These are phyloP conservation scores for Amphicarpaea edgeworthii DNA, from an alignment of 306 rosid species.

Conservation along the genomic window DNA sequence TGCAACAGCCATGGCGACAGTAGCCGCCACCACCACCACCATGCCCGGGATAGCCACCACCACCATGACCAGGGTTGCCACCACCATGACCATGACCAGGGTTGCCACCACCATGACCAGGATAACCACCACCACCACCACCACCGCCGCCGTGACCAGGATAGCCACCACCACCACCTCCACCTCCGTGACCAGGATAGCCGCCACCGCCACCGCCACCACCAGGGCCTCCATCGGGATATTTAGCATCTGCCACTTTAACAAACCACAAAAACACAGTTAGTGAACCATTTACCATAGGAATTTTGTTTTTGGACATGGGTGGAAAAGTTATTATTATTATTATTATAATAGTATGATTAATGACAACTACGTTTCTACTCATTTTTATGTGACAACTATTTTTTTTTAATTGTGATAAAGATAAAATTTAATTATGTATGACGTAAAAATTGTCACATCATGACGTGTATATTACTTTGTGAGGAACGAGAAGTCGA, in stretches of 20 bases:
- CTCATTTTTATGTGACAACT: too few species aligned
- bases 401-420: too few species aligned
- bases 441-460: too few species aligned
- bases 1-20: slow-evolving; percentile 61
- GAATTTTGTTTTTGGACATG: background rate
- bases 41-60: slow-evolving; percentile 1
- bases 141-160: background rate
- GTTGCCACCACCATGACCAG: slow-evolving; percentile 6
- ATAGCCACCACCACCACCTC: slow-evolving; percentile 2
- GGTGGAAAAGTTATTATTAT: too few species aligned
- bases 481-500: background rate
- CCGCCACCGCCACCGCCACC: slow-evolving; percentile 18
- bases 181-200: slow-evolving; percentile 3
- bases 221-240: background rate
- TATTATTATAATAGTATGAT: too few species aligned
- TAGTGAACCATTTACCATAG: background rate
- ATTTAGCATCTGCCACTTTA: slow-evolving; percentile 38
- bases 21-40: slow-evolving; percentile 32
- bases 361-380: too few species aligned
- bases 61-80: slow-evolving; percentile 3
- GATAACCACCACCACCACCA: slow-evolving; percentile 13
- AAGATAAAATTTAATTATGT: too few species aligned
- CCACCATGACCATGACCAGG: background rate
- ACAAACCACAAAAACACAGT: background rate
- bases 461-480: too few species aligned